Evolutionary conservation across 768 basidiomycete species (phyloP), one percentile per base, ranked within the genome.

Genomic region (Dacryopinax spathularia): DNA sequence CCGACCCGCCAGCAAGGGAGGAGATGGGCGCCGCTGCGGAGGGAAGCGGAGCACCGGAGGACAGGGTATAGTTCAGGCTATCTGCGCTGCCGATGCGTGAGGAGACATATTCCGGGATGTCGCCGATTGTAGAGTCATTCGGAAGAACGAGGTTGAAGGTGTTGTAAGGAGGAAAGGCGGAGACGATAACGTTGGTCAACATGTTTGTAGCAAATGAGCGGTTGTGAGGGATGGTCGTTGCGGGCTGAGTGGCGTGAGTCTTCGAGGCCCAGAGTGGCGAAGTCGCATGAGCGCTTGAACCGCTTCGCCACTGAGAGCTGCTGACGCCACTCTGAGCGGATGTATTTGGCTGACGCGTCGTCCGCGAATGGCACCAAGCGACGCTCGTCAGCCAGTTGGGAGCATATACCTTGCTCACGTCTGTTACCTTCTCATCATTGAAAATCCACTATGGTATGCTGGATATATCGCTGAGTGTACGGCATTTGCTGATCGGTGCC

Each of bases 91-190:
- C 79, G 79, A 20, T 75, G 72, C 37, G 73, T 69, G 13, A 86
- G 73, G 41, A 81, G 71, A 56, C 48, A 31, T 56, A 31, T 36
- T 73, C 71, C 18, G 76, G 78, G 3, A 86, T 69, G 33, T 75
- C 73, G 34, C 71, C 65, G 10, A 84, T 65, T 18, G 74, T 69
- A 0, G 78, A 78, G 9, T 76, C 75, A 1, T 74, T 69, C 3
- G 80, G 75, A 0, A 80, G 76, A 13, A 74, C 72, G 63, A 86
- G 74, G 22, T 78, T 77, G 29, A 85, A 69, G 0, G 82, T 81
- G 0, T 82, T 77, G 68, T 86, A 85, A 9, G 84, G 84, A 7
- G 82, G 69, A 65, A 86, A 86, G 0, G 82, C 76, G 1, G 83
- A 82, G 68, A 86, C 75, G 60, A 86, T 77, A 34, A 86, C 70